Evolutionary conservation across 2,329 filamentous ascomycete species (phyloP).

Genomic region (Zymoseptoria tritici): DNA sequence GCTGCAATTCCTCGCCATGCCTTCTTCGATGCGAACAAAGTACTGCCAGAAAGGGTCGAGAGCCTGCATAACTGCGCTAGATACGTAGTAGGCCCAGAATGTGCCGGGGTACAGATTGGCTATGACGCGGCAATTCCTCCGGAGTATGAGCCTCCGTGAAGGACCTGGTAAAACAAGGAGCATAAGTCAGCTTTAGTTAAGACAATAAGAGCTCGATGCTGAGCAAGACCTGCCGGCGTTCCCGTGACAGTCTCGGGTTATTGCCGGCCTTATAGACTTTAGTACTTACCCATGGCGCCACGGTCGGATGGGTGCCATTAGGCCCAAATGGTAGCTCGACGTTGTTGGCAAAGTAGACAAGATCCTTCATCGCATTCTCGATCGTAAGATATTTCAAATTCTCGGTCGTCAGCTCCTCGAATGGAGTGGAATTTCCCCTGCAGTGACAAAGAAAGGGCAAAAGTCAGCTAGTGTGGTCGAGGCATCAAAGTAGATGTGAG

Average conservation of each 20-base stretch:
- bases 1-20: slow-evolving; percentile 54
- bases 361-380: slow-evolving; percentile 47
- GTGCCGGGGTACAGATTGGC: slow-evolving; percentile 47
- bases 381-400: slow-evolving; percentile 50
- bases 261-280: too few relatives aligned
- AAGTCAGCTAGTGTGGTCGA: too few relatives aligned
- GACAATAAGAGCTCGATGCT: too few relatives aligned
- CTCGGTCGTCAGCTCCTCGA: slow-evolving; percentile 42
- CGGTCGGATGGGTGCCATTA: slow-evolving; percentile 42
- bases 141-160: slow-evolving; percentile 49
- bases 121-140: slow-evolving; percentile 50
- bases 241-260: too few relatives aligned
- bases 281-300: too few relatives aligned
- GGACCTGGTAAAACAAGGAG: too few relatives aligned
- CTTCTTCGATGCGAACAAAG: slow-evolving; percentile 49
- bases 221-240: too few relatives aligned
- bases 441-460: too few relatives aligned
- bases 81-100: slow-evolving; percentile 54
- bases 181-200: too few relatives aligned
- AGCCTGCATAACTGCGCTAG: slow-evolving; percentile 49
- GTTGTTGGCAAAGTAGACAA: slow-evolving; percentile 48
- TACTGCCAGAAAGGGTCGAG: slow-evolving; percentile 54
- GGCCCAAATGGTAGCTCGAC: slow-evolving; percentile 48
- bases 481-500: too few relatives aligned
- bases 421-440: slow-evolving; percentile 52